Conservation (phyloP, 1,284 basidiomycete genomes). For the Sutorius eximius region DNA sequence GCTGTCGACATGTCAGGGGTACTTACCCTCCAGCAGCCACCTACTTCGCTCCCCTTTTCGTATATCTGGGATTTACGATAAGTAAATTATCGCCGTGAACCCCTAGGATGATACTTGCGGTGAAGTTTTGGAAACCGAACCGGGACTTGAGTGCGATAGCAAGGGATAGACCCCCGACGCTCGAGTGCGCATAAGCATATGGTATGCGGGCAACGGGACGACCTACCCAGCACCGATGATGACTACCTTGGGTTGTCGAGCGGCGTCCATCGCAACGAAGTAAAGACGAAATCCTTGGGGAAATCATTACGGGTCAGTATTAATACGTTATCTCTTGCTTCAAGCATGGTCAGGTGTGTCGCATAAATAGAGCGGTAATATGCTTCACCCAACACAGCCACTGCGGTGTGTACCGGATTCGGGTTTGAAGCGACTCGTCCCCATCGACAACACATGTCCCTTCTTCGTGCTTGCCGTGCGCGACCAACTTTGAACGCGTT, state of each 20-base stretch:
- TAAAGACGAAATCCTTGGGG: background rate
- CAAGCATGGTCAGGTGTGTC: background rate
- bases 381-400: slow-evolving; percentile 20
- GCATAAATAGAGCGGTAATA: background rate
- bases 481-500: slow-evolving; percentile 27
- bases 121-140: slow-evolving; percentile 25
- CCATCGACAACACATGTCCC: slow-evolving; percentile 38
- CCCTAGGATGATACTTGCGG: slow-evolving; percentile 7
- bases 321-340: background rate
- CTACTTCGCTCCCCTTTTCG: slow-evolving; percentile 25
- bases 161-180: slow-evolving; percentile 25
- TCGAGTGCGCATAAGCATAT: slow-evolving; percentile 10
- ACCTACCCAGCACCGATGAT: slow-evolving; percentile 30
- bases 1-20: background rate
- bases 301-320: slow-evolving; percentile 3
- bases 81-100: background rate
- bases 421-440: slow-evolving; percentile 1
- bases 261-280: slow-evolving; percentile 7
- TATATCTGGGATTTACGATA: slow-evolving; percentile 21
- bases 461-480: slow-evolving; percentile 40
- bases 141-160: slow-evolving; percentile 25
- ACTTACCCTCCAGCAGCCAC: slow-evolving; percentile 32
- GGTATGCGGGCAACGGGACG: background rate
- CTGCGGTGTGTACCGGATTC: slow-evolving; percentile 10
- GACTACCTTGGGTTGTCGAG: slow-evolving; percentile 14